Evolutionary conservation across 441 rosid genomes (phyloP), one percentile per base, ranked within the genome.

Genomic region (Erodium chrysanthum): DNA sequence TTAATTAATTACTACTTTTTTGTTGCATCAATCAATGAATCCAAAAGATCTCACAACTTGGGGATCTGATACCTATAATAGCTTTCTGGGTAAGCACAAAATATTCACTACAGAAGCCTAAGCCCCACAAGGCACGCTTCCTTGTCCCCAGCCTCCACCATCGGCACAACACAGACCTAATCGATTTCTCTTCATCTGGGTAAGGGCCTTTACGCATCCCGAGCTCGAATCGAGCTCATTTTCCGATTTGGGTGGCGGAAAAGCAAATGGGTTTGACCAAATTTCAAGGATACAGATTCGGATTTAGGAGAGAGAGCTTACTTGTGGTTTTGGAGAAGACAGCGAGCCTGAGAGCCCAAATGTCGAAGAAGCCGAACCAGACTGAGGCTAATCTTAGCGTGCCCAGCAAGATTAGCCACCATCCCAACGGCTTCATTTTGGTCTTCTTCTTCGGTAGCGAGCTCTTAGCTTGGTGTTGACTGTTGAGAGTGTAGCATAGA

Each of bases 401-500:
- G 54, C 91, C 96, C 70, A 88, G 85, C 70, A 90, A 73, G 89
- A 90, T 83, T 74, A 88, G 66, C 95, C 96, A 88, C 86, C 85
- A 86, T 75, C 94, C 89, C 61, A 90, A 78, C 9, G 88, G 79
- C 80, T 86, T 81, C 96, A 89, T 87, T 75, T 76, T 73, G 70
- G 1, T 67, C 7, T 48, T 11, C 42, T 37, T 14, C 17, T 12
- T 46, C 54, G 14, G 54, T 46, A 46, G 54, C 4, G 54, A 12
- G 54, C 54, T 46, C 54, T n/a, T 12, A 12, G 54, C 17, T 46
- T 46, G 17, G 18, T 2, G 6, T 46, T 14, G 1, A 11, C n/a
- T n/a, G n/a, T n/a, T n/a, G n/a, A n/a, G 2, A 10, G n/a, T 42
- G 48, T 42, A 42, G 50, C 14, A 42, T 4, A 3, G 7, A 1